Evolutionary conservation across 2,329 filamentous ascomycete species (phyloP).

Genomic region (Celoporthe dispersa): DNA sequence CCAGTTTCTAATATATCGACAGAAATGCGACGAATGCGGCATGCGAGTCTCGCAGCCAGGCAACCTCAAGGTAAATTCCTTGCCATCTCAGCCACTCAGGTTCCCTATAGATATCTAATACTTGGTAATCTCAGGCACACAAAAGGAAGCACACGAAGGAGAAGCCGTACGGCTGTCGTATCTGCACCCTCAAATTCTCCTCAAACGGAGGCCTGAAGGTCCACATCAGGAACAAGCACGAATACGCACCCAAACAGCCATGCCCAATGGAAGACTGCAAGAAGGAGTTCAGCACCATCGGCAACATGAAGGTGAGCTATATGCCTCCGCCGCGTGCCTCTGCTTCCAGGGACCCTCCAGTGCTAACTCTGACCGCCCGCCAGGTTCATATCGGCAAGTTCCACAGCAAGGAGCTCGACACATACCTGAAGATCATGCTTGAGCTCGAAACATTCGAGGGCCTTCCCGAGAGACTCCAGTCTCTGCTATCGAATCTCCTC

Average conservation of each 20-base stretch:
- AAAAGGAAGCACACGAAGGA: slow-evolving; percentile 86
- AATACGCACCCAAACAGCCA: slow-evolving; percentile 75
- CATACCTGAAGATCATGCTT: slow-evolving; percentile 15
- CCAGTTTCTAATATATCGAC: slow-evolving; percentile 29
- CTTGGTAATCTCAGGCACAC: slow-evolving; percentile 66
- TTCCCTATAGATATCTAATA: neutral
- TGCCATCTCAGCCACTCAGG: neutral
- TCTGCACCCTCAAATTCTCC: slow-evolving; percentile 81
- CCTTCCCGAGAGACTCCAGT: slow-evolving; percentile 70
- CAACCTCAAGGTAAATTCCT: slow-evolving; percentile 73
- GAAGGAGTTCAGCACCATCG: slow-evolving; percentile 87
- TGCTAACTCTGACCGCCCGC: neutral
- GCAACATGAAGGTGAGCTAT: slow-evolving; percentile 79
- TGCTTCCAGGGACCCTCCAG: neutral
- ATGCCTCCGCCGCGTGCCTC: neutral
- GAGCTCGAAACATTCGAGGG: neutral
- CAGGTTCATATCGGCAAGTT: slow-evolving; percentile 28
- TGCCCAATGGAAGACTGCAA: slow-evolving; percentile 84
- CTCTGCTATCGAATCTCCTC: slow-evolving; percentile 83
- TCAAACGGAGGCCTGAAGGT: slow-evolving; percentile 85
- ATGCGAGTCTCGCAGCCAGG: slow-evolving; percentile 87
- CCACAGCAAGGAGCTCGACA: slow-evolving; percentile 12
- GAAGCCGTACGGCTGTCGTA: slow-evolving; percentile 78
- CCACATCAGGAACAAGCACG: slow-evolving; percentile 77
- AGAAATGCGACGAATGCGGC: slow-evolving; percentile 57